phyloP scores from a whole-genome alignment of 2,329 filamentous ascomycete species.

The Epichloe amarillans region DNA sequence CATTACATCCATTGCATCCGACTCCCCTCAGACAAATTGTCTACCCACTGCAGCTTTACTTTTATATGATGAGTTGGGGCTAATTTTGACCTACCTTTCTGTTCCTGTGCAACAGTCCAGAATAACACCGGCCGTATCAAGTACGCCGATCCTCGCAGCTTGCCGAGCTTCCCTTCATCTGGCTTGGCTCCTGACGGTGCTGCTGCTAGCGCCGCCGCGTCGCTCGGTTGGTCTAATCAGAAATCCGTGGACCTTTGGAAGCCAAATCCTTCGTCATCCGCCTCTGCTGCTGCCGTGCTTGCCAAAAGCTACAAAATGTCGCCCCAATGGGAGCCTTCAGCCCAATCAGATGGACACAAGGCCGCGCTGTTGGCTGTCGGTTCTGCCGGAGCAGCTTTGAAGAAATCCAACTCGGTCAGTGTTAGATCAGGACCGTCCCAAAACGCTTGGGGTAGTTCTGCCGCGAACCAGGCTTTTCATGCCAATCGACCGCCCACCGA shows the following conservation, averaged over 20 bases:
- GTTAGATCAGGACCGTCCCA: constrained; percentile 12
- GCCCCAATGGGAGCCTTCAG: constrained; percentile 47
- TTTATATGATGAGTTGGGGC: neutral
- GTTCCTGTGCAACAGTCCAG: neutral
- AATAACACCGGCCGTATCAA: constrained; percentile 37
- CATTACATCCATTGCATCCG: neutral
- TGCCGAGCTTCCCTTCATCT: constrained; percentile 60
- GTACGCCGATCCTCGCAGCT: constrained; percentile 58
- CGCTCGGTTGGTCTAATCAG: constrained; percentile 58
- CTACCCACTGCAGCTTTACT: neutral
- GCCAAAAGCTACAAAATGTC: constrained; percentile 30
- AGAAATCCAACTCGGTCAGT: constrained; percentile 8
- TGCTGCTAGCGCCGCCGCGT: constrained; percentile 63
- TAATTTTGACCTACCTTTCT: neutral
- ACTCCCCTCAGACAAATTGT: neutral
- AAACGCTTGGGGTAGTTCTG: constrained; percentile 47
- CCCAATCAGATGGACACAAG: constrained; percentile 55
- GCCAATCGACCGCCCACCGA: constrained; percentile 11
- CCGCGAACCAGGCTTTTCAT: constrained; percentile 54
- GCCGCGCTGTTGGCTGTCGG: constrained; percentile 55
- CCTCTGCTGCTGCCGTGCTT: constrained; percentile 31
- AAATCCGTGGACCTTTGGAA: constrained; percentile 54
- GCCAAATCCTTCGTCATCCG: constrained; percentile 41
- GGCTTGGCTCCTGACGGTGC: constrained; percentile 43
- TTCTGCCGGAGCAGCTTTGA: constrained; percentile 22